A percentile compares a stretch with the other conserved stretches of the same genome.
These are phyloP conservation scores for Daldinia sp. DNA, from an alignment of 2,329 filamentous ascomycete genomes.

Conservation along the genomic window DNA sequence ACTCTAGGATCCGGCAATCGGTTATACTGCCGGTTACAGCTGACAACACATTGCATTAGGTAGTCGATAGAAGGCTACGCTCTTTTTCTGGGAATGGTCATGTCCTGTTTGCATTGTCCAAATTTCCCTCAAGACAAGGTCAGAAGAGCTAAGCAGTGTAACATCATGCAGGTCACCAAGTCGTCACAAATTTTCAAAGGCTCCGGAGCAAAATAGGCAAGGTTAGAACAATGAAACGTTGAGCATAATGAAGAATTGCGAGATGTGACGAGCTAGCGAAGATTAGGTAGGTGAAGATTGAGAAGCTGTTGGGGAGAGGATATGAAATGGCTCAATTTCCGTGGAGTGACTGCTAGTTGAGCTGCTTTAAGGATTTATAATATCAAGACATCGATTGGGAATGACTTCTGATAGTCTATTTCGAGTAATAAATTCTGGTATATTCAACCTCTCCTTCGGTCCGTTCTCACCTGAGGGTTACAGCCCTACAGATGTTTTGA, in stretches of 20 bases:
- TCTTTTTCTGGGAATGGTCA: background rate
- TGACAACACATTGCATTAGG: background rate
- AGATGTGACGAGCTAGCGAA: background rate
- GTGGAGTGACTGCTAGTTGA: background rate
- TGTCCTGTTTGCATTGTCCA: background rate
- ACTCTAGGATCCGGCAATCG: background rate
- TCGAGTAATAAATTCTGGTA: background rate
- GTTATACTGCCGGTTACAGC: background rate
- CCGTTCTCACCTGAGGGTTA: background rate
- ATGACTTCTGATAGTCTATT: background rate
- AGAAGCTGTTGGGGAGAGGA: background rate
- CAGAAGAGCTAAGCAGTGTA: conserved; percentile 1
- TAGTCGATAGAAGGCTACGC: conserved; percentile 3
- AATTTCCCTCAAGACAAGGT: background rate
- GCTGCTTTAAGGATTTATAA: background rate
- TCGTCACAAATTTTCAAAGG: background rate
- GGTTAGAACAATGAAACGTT: background rate
- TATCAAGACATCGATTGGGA: background rate
- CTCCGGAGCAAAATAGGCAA: background rate
- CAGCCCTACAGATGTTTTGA: background rate
- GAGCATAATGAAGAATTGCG: background rate
- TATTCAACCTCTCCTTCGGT: background rate
- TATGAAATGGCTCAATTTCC: background rate
- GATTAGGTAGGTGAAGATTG: background rate
- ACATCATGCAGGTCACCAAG: conserved; percentile 4